Evolutionary conservation across 2,329 filamentous ascomycete genomes (phyloP), one percentile per base, ranked within the genome.

Genomic region (Ramularia endophylla): DNA sequence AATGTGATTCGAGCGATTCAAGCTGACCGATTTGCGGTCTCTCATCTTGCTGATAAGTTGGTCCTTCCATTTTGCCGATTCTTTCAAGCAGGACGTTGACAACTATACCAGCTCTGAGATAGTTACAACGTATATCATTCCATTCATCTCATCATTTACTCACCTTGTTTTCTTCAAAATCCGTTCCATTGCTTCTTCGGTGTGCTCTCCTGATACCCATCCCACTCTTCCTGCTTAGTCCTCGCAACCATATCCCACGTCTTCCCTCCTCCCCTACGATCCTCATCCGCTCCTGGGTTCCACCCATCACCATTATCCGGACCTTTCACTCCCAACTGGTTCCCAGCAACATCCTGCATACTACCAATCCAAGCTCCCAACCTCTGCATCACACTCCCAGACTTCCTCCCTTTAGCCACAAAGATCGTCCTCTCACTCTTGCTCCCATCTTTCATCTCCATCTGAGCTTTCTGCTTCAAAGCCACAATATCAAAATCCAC

Each of bases 401-500:
- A 39, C 39, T 51, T 56, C 37, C 53, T 52, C 2, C 53, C 60
- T 38, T 53, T 59, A 3, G 59, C 58, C 27, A 63, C 47, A 41
- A 63, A 63, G 13, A 61, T 34, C n/a, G 41, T 60, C 34, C 57
- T 44, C 19, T 53, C 43, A 13, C 51, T 44, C 27, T 44, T 52
- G 6, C 11, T 11, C 7, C 57, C 56, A 9, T 42, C 48, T 29
- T 50, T 43, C 33, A 57, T 40, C 41, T 57, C 47, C 53, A 63
- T 55, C 9, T 52, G 41, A 5, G 54, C 53, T 7, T 45, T 48
- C 20, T 63, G 50, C 25, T 50, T 48, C 25, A 61, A 31, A 3
- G 59, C 51, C 18, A 53, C 46, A 32, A 57, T 61, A 3, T 52
- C 55, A 30, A 64, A 61, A 13, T 58, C 56, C 3, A 58, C 40